Evolutionary conservation across 2,329 filamentous ascomycete species (phyloP).

Genomic region (Fusarium napiforme): DNA sequence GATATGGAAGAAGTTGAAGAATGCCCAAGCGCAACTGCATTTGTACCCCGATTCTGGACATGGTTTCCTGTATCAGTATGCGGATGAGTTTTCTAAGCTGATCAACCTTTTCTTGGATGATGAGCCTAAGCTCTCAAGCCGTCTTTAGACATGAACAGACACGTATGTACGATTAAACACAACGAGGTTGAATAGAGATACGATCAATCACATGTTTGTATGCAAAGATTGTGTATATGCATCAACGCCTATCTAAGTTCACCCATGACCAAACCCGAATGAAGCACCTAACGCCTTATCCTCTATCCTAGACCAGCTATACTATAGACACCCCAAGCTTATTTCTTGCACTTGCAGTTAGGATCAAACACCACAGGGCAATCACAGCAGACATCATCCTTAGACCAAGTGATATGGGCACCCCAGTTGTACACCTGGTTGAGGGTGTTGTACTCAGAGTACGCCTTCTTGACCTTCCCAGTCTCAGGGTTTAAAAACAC

Average conservation of each 20-base stretch:
- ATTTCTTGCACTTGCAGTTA: constrained; percentile 30
- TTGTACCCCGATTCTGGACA: constrained; percentile 52
- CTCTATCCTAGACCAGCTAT: constrained; percentile 4
- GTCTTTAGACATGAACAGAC: constrained; percentile 7
- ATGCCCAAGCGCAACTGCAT: constrained; percentile 47
- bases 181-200: rapidly evolving
- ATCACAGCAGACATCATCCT: constrained; percentile 33
- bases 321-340: background rate
- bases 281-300: background rate
- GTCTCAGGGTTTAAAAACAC: constrained; percentile 28
- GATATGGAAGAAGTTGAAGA: constrained; percentile 51
- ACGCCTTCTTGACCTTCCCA: constrained; percentile 28
- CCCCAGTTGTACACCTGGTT: constrained; percentile 40
- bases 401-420: constrained; percentile 34
- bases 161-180: rapidly evolving
- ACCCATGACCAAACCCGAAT: background rate
- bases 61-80: constrained; percentile 51
- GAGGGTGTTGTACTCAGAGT: constrained; percentile 39
- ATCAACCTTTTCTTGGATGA: constrained; percentile 49
- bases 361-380: constrained; percentile 34
- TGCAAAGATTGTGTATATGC: constrained; percentile 6
- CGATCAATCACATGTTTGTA: background rate
- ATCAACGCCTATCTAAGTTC: background rate
- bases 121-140: constrained; percentile 23
- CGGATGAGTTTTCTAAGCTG: constrained; percentile 46